Evolutionary conservation across 176 grass and related monocot species (phyloP).

Genomic region (Carex littledalei): DNA sequence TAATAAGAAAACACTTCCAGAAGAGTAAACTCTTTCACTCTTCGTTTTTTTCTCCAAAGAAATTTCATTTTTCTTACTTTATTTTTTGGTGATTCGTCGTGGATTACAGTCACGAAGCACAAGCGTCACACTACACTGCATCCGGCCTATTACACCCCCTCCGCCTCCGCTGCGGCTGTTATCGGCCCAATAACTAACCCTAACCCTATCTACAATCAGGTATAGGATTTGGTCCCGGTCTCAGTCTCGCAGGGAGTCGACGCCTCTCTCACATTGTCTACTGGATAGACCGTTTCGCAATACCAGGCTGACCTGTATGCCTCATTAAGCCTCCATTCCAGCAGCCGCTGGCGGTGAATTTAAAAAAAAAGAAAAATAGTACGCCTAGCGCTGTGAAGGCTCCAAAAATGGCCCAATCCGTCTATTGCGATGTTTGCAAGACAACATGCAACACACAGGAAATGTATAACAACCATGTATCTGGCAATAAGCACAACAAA

Average conservation of each 20-base stretch:
- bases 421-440: too few species aligned
- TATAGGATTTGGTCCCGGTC: not conserved
- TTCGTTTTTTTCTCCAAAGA: not conserved
- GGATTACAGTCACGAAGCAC: not conserved
- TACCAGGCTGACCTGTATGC: not conserved
- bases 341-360: not conserved
- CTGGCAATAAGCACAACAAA: too few species aligned
- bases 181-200: not conserved
- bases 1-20: too few species aligned
- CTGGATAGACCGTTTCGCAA: not conserved
- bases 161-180: not conserved
- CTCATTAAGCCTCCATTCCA: not conserved
- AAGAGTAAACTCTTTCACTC: too few species aligned
- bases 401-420: too few species aligned
- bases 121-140: not conserved
- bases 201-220: not conserved
- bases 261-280: not conserved
- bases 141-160: not conserved
- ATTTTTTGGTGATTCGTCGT: not conserved
- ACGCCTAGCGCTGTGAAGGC: too few species aligned
- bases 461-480: too few species aligned
- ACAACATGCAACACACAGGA: too few species aligned
- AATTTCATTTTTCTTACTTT: not conserved
- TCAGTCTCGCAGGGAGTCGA: not conserved
- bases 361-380: too few species aligned